These are phyloP conservation scores for Brachypodium distachyon DNA, from an alignment of 202 grass and related monocot species.

Conservation along the genomic window DNA sequence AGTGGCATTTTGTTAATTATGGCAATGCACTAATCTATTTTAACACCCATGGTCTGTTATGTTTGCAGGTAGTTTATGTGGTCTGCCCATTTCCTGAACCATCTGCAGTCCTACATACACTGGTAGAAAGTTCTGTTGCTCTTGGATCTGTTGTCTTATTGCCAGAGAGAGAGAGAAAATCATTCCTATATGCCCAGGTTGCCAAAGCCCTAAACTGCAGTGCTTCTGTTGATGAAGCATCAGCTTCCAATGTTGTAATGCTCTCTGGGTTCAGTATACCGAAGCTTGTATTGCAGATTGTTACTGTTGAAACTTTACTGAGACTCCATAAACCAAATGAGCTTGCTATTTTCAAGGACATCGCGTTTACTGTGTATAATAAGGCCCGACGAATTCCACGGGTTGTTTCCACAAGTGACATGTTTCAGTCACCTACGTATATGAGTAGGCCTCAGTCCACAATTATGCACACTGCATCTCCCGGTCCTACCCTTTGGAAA, in stretches of 20 bases:
- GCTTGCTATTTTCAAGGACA: slow-evolving; percentile 85
- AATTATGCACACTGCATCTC: slow-evolving; percentile 82
- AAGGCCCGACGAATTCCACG: slow-evolving; percentile 74
- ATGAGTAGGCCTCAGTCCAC: slow-evolving; percentile 60
- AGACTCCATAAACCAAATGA: slow-evolving; percentile 79
- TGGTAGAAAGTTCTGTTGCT: slow-evolving; percentile 83
- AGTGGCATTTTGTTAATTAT: not conserved
- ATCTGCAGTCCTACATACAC: slow-evolving; percentile 63
- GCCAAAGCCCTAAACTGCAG: slow-evolving; percentile 53
- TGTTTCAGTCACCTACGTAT: slow-evolving; percentile 66
- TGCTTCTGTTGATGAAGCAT: slow-evolving; percentile 64
- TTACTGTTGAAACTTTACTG: slow-evolving; percentile 75
- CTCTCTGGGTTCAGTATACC: slow-evolving; percentile 91
- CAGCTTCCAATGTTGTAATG: slow-evolving; percentile 80
- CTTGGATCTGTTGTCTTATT: slow-evolving; percentile 72
- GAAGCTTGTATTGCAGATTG: slow-evolving; percentile 89
- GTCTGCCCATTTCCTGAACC: slow-evolving; percentile 93
- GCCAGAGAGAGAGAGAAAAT: slow-evolving; percentile 61
- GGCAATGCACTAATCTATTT: not conserved
- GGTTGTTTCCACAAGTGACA: slow-evolving; percentile 48
- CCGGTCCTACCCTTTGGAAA: slow-evolving; percentile 78
- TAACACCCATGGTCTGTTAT: slow-evolving; percentile 9
- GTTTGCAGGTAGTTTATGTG: slow-evolving; percentile 80
- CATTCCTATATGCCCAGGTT: slow-evolving; percentile 54
- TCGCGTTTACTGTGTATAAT: slow-evolving; percentile 94